These are phyloP conservation scores for Hirschioporus abietinus DNA, from an alignment of 768 basidiomycete species.

Conservation along the genomic window DNA sequence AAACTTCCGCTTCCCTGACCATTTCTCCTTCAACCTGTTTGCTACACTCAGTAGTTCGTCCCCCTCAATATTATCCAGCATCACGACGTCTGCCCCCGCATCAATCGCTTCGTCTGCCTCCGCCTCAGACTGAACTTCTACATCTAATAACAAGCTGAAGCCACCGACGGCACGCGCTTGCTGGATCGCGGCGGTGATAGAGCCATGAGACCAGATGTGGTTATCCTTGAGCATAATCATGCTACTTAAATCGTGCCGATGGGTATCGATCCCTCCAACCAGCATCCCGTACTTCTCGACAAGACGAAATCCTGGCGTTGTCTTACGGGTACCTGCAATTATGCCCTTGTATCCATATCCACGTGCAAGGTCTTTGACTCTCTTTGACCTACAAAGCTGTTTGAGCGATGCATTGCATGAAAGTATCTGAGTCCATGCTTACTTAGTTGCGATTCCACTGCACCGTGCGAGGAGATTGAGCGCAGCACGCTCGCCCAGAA, in stretches of 20 bases:
- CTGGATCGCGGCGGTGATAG: constrained; percentile 83
- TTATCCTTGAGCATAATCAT: constrained; percentile 99
- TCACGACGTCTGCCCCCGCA: constrained; percentile 91
- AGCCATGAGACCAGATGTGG: constrained; percentile 97
- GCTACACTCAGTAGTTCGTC: constrained; percentile 64
- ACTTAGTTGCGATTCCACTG: constrained; percentile 96
- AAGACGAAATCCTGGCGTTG: constrained; percentile 92
- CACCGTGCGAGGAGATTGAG: constrained; percentile 92
- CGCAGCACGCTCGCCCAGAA: constrained; percentile 90
- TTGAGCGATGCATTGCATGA: neutral
- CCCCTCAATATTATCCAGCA: constrained; percentile 93
- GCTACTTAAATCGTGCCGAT: constrained; percentile 93
- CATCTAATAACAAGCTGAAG: constrained; percentile 87
- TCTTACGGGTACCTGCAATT: constrained; percentile 95
- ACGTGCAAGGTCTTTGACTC: constrained; percentile 71
- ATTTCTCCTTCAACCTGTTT: constrained; percentile 66
- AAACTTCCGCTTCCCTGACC: constrained; percentile 78
- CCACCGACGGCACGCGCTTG: constrained; percentile 87
- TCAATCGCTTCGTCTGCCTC: constrained; percentile 97
- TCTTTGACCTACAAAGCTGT: constrained; percentile 58
- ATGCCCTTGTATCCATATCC: constrained; percentile 79
- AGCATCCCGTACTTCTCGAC: constrained; percentile 99
- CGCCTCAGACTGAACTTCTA: constrained; percentile 83
- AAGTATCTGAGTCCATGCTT: constrained; percentile 20
- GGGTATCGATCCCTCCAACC: constrained; percentile 93